phyloP scores from a whole-genome alignment of 2,329 filamentous ascomycete genomes.

The Xylaria sp. region DNA sequence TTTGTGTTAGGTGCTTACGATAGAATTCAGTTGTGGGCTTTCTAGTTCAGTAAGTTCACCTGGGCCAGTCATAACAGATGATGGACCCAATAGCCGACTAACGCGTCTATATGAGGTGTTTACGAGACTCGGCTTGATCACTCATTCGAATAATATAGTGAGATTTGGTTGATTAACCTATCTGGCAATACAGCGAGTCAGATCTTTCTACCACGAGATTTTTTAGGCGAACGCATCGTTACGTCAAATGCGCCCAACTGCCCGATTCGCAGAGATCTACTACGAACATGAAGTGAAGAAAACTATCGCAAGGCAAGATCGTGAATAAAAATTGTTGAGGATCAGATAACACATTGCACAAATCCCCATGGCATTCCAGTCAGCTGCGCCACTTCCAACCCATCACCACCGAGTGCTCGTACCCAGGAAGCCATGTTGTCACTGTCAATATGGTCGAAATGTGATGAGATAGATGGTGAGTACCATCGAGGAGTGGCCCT shows the following conservation, averaged over 20 bases:
- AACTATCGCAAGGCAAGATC: constrained; percentile 39
- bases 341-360: constrained; percentile 35
- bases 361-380: constrained; percentile 20
- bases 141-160: not conserved
- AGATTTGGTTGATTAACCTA: constrained; percentile 32
- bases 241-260: constrained; percentile 24
- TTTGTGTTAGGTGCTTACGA: not conserved
- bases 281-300: constrained; percentile 36
- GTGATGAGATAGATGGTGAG: constrained; percentile 16
- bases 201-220: constrained; percentile 25
- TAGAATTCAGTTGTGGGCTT: not conserved
- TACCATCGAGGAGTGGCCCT: not conserved
- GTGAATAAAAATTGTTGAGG: constrained; percentile 27
- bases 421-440: constrained; percentile 20
- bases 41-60: not conserved
- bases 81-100: not conserved
- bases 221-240: constrained; percentile 29
- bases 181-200: constrained; percentile 32
- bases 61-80: not conserved
- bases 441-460: constrained; percentile 14
- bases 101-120: not conserved
- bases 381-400: constrained; percentile 23
- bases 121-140: not conserved
- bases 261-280: constrained; percentile 36
- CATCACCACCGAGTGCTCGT: constrained; percentile 12